Percentiles rank a stretch among this genome's conserved stretches.
Conservation (phyloP, 768 basidiomycete genomes). For the Boletellus sp. region DNA sequence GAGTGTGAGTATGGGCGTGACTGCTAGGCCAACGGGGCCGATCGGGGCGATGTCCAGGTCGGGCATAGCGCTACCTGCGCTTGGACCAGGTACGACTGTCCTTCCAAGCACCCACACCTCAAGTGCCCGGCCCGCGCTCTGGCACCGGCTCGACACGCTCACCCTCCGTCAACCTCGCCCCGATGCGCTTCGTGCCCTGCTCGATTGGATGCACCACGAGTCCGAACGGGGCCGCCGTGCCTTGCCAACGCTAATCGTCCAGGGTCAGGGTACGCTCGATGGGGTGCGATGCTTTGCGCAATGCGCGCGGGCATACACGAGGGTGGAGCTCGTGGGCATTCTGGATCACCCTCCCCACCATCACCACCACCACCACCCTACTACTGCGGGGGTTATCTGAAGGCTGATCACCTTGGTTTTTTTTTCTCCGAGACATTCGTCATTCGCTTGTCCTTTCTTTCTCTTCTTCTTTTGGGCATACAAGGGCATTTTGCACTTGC, state of each 20-base stretch:
- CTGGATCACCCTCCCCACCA: not conserved
- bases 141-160: conserved; percentile 19
- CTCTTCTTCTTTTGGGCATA: not conserved
- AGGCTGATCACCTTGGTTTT: not conserved
- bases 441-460: too few species aligned
- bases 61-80: not conserved
- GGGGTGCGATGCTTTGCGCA: conserved; percentile 14
- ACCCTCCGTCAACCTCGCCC: conserved; percentile 22
- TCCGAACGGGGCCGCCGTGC: conserved; percentile 3
- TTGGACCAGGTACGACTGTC: not conserved
- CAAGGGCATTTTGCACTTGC: not conserved
- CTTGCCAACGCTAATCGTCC: conserved; percentile 17
- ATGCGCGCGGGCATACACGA: conserved; percentile 7
- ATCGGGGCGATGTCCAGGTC: not conserved
- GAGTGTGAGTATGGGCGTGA: not conserved
- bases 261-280: conserved; percentile 10
- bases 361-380: too few species aligned
- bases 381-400: conserved; percentile 1
- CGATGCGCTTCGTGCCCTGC: conserved; percentile 17
- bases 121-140: conserved; percentile 5
- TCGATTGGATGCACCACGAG: conserved; percentile 21
- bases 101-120: conserved; percentile 3
- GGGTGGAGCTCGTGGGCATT: conserved; percentile 13
- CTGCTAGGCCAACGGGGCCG: not conserved
- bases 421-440: too few species aligned